Base-by-base conservation (phyloP, 2,329 filamentous ascomycete genomes). In the Venturia oleaginea region DNA sequence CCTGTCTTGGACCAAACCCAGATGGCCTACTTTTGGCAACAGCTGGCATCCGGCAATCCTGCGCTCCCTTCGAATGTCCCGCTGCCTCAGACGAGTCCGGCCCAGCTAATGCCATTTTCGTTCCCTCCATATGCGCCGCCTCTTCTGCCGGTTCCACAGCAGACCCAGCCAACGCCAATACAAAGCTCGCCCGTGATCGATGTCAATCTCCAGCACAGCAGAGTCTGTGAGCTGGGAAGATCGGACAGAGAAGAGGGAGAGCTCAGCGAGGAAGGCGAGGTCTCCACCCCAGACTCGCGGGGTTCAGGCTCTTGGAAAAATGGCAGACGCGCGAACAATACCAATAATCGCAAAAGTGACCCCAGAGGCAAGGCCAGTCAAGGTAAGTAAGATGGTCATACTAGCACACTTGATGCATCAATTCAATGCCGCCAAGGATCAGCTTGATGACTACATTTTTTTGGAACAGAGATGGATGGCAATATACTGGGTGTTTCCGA, bases 201-300 rank as follows among this genome's bases (percentile, higher is more conserved):
- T 67, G 65, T 40, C 63, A 61, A 40, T 68, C 19, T 34, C 22
- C 51, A 65, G 60, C 67, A 68, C 40, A 70, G 75, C 32, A 72
- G 72, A 60, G 57, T 74, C 13, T 67, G 67, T 37, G 70, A 73
- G 19, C 70, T 73, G 37, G 68, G 73, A 60, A 72, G 79, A 57
- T 73, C 74, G 64, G 80, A 83, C 65, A 77, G 77, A 64, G 90
- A 94, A 70, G 90, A 95, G 70, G 90, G 89, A 19, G 91, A 95
- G 73, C 73, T 94, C 37, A 89, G 85, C 67, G 90, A 93, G 69
- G 89, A 91, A 69, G 83, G 81, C 22, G 86, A 88, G 69, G 80
- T 82, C 51, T 57, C 51, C 27, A 57, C 30, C 6, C 30, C 51
- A 57, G 51, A 34, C 30, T 30, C 27, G 51, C 51, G 51, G 27